phyloP scores from a whole-genome alignment of 768 basidiomycete species.

The Panaeolus cyanescens region DNA sequence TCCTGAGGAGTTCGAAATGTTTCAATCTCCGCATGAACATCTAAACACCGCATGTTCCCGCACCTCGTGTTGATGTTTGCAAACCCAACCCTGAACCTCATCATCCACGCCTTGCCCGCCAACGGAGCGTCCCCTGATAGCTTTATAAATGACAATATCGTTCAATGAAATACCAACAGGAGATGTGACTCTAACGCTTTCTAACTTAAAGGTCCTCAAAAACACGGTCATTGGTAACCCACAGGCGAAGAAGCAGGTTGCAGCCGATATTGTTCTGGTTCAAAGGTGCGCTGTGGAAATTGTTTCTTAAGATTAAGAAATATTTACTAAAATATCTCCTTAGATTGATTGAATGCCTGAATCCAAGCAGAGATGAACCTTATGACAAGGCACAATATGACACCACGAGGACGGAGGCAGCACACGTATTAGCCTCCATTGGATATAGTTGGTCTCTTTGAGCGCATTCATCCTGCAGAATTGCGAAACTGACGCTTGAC shows the following conservation, averaged over 20 bases:
- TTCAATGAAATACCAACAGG: background rate
- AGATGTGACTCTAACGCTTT: slow-evolving; percentile 18
- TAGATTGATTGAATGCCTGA: slow-evolving; percentile 67
- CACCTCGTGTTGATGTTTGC: background rate
- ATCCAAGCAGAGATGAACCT: slow-evolving; percentile 19
- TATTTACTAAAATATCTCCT: slow-evolving; percentile 7
- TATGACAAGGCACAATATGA: slow-evolving; percentile 37
- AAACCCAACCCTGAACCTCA: background rate
- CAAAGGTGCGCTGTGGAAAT: slow-evolving; percentile 42
- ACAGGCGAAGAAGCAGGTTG: slow-evolving; percentile 62
- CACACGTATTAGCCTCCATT: slow-evolving; percentile 73
- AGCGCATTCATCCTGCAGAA: background rate
- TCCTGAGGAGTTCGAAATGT: background rate
- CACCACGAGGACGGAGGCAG: slow-evolving; percentile 69
- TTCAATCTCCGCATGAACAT: background rate
- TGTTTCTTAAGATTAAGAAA: too few species aligned
- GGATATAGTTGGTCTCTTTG: slow-evolving; percentile 52
- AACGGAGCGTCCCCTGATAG: background rate
- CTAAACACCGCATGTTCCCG: background rate
- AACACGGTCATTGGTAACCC: slow-evolving; percentile 83
- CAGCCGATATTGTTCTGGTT: slow-evolving; percentile 57
- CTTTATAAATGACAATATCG: background rate
- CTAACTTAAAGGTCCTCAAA: slow-evolving; percentile 66
- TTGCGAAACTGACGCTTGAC: background rate
- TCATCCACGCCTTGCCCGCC: background rate